Conservation (phyloP, 257 asterid species). For the Solanum habrochaites region DNA sequence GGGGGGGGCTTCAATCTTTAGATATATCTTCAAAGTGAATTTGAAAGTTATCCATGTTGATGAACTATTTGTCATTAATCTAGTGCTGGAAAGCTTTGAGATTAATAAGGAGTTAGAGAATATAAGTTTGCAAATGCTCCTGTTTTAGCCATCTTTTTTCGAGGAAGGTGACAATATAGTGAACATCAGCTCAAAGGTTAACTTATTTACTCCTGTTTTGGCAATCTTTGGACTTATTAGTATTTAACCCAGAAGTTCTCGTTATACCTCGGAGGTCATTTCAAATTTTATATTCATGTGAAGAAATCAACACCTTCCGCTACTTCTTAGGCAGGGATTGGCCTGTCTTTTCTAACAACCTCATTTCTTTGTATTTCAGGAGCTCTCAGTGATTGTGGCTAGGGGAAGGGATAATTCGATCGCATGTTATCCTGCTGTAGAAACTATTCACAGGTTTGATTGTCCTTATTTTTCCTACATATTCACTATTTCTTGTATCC, state of each 20-base stretch:
- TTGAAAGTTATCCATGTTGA: neutral
- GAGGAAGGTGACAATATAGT: neutral
- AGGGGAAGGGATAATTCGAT: constrained; percentile 74
- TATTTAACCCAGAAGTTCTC: neutral
- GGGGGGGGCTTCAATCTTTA: neutral
- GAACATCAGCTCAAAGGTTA: neutral
- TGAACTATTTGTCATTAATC: neutral
- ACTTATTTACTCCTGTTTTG: neutral
- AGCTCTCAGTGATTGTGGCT: constrained; percentile 87
- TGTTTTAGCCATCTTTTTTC: neutral
- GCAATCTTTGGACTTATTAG: neutral
- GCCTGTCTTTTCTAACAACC: neutral
- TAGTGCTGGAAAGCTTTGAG: neutral
- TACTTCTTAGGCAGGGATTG: neutral
- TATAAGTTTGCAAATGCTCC: neutral
- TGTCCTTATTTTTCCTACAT: neutral
- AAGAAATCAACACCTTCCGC: neutral
- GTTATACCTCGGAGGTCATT: neutral
- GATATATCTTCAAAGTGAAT: neutral
- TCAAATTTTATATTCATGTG: neutral
- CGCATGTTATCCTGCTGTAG: constrained; percentile 75
- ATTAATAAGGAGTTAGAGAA: neutral
- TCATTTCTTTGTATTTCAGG: constrained; percentile 30
- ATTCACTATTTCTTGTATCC: neutral
- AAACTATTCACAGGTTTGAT: constrained; percentile 75